A percentile compares a stretch with the other conserved stretches of the same genome.
Evolutionary conservation across 257 asterid genomes (phyloP).

Genomic region (Solanum megistacrolobum): DNA sequence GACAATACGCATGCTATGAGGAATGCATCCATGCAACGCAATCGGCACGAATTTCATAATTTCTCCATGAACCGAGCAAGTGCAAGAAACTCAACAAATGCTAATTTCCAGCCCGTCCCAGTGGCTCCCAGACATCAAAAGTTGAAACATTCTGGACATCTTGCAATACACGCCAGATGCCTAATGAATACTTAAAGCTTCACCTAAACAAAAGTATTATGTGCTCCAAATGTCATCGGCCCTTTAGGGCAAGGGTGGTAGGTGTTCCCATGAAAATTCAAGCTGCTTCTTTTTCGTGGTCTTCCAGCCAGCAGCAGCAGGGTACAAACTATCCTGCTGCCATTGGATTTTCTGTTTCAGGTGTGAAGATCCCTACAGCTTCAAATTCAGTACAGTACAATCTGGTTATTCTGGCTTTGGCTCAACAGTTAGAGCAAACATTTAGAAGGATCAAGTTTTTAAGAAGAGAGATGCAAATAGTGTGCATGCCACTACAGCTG

Average conservation of each 20-base stretch:
- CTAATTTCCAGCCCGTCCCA: background rate
- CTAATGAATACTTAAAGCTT: background rate
- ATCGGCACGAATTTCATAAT: background rate
- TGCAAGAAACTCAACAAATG: background rate
- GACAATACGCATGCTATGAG: background rate
- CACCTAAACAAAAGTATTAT: background rate
- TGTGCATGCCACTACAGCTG: background rate
- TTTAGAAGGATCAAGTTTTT: background rate
- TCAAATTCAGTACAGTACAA: background rate
- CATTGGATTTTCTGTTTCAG: background rate
- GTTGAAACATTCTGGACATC: background rate
- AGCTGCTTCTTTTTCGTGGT: background rate
- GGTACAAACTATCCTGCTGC: background rate
- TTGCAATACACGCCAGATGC: background rate
- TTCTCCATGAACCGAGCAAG: background rate
- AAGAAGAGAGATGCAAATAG: background rate
- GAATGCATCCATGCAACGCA: background rate
- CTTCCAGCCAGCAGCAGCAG: conserved; percentile 8
- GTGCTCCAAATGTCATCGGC: background rate
- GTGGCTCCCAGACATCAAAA: background rate
- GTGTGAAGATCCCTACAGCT: background rate
- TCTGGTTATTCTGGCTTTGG: background rate
- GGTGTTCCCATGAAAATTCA: conserved; percentile 14
- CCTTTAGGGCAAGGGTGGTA: background rate
- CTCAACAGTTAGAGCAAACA: background rate